Conservation (phyloP, 352 stramenopile genomes). For the Globisporangium perplexum region DNA sequence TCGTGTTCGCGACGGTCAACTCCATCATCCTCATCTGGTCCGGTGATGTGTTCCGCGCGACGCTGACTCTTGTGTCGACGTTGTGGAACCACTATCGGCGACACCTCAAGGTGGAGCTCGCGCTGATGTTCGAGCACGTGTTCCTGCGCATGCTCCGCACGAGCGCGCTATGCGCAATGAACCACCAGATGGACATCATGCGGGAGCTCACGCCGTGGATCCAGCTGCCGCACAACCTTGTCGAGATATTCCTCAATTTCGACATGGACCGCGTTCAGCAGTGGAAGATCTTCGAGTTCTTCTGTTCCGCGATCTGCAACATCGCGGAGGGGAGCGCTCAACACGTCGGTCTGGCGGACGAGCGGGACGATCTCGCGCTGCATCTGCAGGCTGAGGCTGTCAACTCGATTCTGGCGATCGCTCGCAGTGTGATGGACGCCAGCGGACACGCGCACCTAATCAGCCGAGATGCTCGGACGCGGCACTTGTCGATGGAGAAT, state of each 20-base stretch:
- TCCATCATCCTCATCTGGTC: slow-evolving; percentile 55
- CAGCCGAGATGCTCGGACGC: slow-evolving; percentile 64
- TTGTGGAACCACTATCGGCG: slow-evolving; percentile 84
- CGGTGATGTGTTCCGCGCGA: slow-evolving; percentile 48
- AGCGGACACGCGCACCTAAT: slow-evolving; percentile 86
- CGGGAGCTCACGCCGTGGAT: slow-evolving; percentile 73
- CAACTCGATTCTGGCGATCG: slow-evolving; percentile 67
- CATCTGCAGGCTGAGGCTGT: slow-evolving; percentile 63
- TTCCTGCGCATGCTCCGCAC: slow-evolving; percentile 68
- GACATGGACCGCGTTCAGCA: slow-evolving; percentile 83
- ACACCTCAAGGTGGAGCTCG: slow-evolving; percentile 79
- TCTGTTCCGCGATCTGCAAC: slow-evolving; percentile 64
- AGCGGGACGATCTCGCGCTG: slow-evolving; percentile 33
- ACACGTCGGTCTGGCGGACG: slow-evolving; percentile 15
- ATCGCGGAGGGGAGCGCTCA: slow-evolving; percentile 53
- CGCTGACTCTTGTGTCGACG: slow-evolving; percentile 60
- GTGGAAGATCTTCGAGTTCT: slow-evolving; percentile 87
- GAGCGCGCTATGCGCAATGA: slow-evolving; percentile 31
- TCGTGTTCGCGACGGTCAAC: slow-evolving; percentile 71
- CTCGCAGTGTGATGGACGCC: slow-evolving; percentile 81
- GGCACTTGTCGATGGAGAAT: slow-evolving; percentile 78
- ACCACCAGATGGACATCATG: slow-evolving; percentile 74
- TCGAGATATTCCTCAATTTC: slow-evolving; percentile 88
- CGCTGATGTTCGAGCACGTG: slow-evolving; percentile 77
- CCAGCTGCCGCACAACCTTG: slow-evolving; percentile 80